These are phyloP conservation scores for Torulaspora quercuum DNA, from an alignment of 805 yeast species.

Conservation along the genomic window DNA sequence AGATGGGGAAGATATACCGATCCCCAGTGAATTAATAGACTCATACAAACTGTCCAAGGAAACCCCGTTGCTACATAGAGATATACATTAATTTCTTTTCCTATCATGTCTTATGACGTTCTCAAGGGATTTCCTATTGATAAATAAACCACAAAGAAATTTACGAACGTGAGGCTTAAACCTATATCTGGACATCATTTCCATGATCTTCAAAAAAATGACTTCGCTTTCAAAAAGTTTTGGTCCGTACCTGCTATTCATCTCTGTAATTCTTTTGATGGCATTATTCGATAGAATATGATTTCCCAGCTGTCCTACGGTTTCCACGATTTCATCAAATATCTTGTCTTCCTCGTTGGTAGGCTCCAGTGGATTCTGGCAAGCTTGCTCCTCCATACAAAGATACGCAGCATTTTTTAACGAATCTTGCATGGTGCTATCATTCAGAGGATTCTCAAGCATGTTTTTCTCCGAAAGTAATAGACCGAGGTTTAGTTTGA, in stretches of 20 bases:
- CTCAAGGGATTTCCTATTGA: constrained; percentile 52
- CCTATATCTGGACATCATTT: constrained; percentile 52
- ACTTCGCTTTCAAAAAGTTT: constrained; percentile 52
- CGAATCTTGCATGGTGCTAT: constrained; percentile 15
- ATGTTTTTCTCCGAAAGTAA: constrained; percentile 26
- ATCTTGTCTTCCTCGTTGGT: constrained; percentile 30
- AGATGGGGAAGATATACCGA: constrained; percentile 14
- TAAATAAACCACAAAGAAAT: constrained; percentile 63
- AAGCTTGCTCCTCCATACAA: constrained; percentile 13
- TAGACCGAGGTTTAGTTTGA: constrained; percentile 25
- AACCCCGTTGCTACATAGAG: constrained; percentile 31
- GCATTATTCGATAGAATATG: constrained; percentile 53
- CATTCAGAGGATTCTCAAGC: constrained; percentile 28
- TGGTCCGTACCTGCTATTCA: constrained; percentile 50
- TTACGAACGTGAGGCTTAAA: constrained; percentile 61
- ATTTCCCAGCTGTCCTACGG: constrained; percentile 56
- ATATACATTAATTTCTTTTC: constrained; percentile 19
- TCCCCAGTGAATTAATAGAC: constrained; percentile 29
- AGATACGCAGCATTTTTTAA: constrained; percentile 9
- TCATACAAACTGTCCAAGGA: constrained; percentile 29
- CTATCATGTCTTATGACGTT: constrained; percentile 47
- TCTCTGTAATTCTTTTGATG: constrained; percentile 50
- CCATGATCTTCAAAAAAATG: constrained; percentile 51
- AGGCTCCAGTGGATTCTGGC: constrained; percentile 7
- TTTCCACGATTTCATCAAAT: constrained; percentile 31